Base-by-base conservation (phyloP, 2,329 filamentous ascomycete species). In the Aspergillus sp. region DNA sequence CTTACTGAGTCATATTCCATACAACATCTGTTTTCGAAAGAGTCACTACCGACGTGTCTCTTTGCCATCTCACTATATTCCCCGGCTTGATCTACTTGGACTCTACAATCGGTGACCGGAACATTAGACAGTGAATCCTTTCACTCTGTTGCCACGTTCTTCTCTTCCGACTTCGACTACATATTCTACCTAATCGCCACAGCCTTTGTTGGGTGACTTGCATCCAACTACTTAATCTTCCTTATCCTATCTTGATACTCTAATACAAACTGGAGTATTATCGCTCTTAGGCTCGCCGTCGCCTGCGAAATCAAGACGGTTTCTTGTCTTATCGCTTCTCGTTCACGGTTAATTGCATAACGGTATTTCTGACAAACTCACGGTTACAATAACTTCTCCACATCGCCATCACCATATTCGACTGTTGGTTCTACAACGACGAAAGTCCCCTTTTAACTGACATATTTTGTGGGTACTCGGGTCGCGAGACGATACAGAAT, bases 301-400 rank as follows among this genome's bases (percentile, higher is more conserved):
- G 68, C 69, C 70, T 71, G 59, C 57, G 56, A 62, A 62, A 41
- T 48, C 65, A 69, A 70, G 68, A 69, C 67, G 68, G 68, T 63
- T 62, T 62, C 48, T 62, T 64, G 61, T 70, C 65, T 67, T 61
- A 61, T 66, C 62, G 65, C 63, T 66, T 64, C 63, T 66, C 67
- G 64, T 69, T 67, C 42, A 66, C 68, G 70, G 70, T 70, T 66
- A 57, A 56, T 64, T 64, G 67, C 68, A 62, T 61, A 68, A 68
- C 69, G 70, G 70, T 71, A 63, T 66, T 62, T 64, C 66, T 58
- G 56, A 58, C 45, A 58, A 53, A 58, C 46, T 54, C 51, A 58
- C 56, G 56, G 61, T 60, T 60, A 63, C 60, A 61, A 57, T 59
- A 64, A 64, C 61, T 63, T 68, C 58, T 52, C 54, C 63, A 66